Evolutionary conservation across 768 basidiomycete genomes (phyloP).

Genomic region (Pleurotus tuoliensis): DNA sequence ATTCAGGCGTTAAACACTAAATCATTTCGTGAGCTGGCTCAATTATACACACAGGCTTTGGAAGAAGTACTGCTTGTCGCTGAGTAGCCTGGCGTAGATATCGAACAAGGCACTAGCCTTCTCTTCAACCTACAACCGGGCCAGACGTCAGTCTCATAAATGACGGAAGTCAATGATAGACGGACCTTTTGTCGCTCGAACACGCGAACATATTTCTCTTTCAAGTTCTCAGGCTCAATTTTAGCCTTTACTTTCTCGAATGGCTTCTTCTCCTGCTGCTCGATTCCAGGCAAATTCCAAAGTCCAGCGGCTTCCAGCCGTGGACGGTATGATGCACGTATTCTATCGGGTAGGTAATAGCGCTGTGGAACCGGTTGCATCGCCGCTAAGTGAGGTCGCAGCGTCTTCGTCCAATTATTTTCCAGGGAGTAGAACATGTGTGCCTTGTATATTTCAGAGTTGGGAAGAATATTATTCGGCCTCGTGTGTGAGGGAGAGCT

Average conservation of each 20-base stretch:
- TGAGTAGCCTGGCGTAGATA: conserved; percentile 54
- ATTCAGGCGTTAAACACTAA: neutral
- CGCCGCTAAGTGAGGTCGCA: conserved; percentile 48
- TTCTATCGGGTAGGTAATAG: conserved; percentile 67
- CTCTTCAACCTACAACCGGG: conserved; percentile 44
- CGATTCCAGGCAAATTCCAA: conserved; percentile 46
- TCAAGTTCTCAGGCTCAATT: conserved; percentile 24
- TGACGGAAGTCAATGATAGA: neutral
- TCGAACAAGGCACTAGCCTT: conserved; percentile 56
- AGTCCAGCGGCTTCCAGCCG: conserved; percentile 62
- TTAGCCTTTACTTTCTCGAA: conserved; percentile 31
- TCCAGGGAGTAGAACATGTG: conserved; percentile 59
- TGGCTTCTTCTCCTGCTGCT: conserved; percentile 40
- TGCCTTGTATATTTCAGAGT: conserved; percentile 35
- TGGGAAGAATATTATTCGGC: conserved; percentile 3
- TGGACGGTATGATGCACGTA: conserved; percentile 51
- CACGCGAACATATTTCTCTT: conserved; percentile 41
- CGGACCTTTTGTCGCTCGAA: conserved; percentile 66
- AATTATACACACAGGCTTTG: conserved; percentile 35
- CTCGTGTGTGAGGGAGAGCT: conserved; percentile 20
- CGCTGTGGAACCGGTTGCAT: conserved; percentile 64
- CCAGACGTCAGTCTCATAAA: neutral
- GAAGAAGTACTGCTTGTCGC: conserved; percentile 46
- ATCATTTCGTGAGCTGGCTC: no score
- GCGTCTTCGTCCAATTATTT: conserved; percentile 60